Evolutionary conservation across 2,329 filamentous ascomycete species (phyloP), one percentile per base, ranked within the genome.

Genomic region (Ceratocystis albifundus): DNA sequence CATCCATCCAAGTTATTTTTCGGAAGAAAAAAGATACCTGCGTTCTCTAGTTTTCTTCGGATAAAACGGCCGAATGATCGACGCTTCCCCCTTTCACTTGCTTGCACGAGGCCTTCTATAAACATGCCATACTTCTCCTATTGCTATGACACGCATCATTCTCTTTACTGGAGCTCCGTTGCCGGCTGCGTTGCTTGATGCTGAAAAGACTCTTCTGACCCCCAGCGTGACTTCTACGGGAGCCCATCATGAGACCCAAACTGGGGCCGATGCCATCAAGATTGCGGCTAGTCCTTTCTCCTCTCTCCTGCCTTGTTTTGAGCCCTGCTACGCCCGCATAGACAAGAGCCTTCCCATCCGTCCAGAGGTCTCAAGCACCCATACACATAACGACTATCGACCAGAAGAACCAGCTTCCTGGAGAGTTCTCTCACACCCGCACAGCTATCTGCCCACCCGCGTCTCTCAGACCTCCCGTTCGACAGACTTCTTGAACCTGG

Each of bases 391-490:
- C 30, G 55, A 59, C 30, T 5, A 6, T 15, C 17, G 15, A 6
- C 6, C 55, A 30, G 12, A 28, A 20, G 32, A 25, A 15, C 45
- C 50, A 10, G 59, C 67, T 3, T 25, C 50, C 15, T 68, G 67
- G 67, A 65, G 67, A 55, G 64, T 61, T 22, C 44, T 68, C 5
- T 53, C 61, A 22, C 61, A 65, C 8, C 53, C 62, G 6, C 50
- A 50, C 46, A 46, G 41, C 5, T 55, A 50, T 20, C 62, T 66
- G 15, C 41, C 22, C 3, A 65, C 67, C 5, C 62, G 65, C 48
- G 25, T 65, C 15, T 66, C 66, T 10, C 66, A 68, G 32, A 20
- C 28, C 48, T 45, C 48, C 20, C 32, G n/a, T 30, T 28, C 32
- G 30, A 36, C 55, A 28, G 28, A n/a, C 46, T 63, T 63, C 12